Base-by-base conservation (phyloP, 2,329 filamentous ascomycete species). In the Fusarium lateritium region DNA sequence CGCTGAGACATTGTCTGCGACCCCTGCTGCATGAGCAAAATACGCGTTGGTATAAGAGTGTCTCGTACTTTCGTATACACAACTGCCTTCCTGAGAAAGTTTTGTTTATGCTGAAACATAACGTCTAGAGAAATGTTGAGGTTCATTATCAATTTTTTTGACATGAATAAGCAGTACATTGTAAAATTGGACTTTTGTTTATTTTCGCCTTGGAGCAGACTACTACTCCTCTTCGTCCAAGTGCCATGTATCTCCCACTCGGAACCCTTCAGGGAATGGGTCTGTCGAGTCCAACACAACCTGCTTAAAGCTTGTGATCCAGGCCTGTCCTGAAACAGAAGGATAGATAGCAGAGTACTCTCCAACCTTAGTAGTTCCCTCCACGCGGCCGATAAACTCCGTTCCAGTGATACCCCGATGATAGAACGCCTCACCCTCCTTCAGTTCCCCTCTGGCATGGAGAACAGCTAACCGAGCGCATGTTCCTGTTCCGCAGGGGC, bases 251-350 rank as follows among this genome's bases (percentile, higher is more conserved):
- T 69, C 67, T 6, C 67, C 67, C 5, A 65, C 67, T 1, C 67
- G 62, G 6, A 69, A 66, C 1, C 67, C 61, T 19, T 62, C 42
- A 5, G 56, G 67, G 3, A 70, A 70, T 5, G 67, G 61, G 14
- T 69, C 65, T 5, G 59, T 66, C 6, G 54, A n/a, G 8, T 70
- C 56, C 39, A 70, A 6, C 1, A 66, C 56, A 5, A 70, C 62
- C 26, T 70, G 65, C 21, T 70, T 69, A 1, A 62, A 66, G 26
- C 67, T 66, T 22, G 65, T 70, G 33, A 70, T 66, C 60, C 65
- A 70, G 2, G 65, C 67, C 3, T 53, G 59, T 0, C 67, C 67
- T 1, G 53, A 53, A 0, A 69, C 65, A 14, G 65, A 65, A 6
- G 65, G 65, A 33, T 55, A n/a, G 13, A 70, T 43, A 17, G 65